Evolutionary conservation across 441 rosid species (phyloP).

Genomic region (Gossypium lobatum): DNA sequence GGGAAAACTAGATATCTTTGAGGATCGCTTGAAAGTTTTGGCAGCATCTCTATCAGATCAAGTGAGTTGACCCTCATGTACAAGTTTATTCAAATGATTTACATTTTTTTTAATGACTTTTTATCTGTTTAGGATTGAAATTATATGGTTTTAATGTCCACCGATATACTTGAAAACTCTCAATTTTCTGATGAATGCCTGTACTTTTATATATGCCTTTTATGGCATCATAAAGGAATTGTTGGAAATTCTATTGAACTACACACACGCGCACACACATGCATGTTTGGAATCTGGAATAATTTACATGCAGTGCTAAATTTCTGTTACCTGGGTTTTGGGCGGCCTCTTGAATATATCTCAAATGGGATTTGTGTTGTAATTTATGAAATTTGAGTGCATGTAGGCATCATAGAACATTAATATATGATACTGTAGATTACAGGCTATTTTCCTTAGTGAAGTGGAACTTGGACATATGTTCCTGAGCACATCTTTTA

Average conservation of each 20-base stretch:
- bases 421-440: background rate
- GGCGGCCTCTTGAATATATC: background rate
- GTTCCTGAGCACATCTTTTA: background rate
- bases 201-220: background rate
- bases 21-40: conserved; percentile 48
- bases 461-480: background rate
- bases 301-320: background rate
- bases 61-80: conserved; percentile 32
- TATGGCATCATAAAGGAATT: background rate
- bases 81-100: background rate
- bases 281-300: background rate
- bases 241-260: background rate
- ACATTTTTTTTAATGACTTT: background rate
- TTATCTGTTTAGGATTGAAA: conserved; percentile 4
- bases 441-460: background rate
- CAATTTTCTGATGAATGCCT: background rate
- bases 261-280: background rate
- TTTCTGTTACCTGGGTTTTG: background rate
- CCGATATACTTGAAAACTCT: background rate
- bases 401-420: background rate
- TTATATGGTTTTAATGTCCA: background rate
- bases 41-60: conserved; percentile 41
- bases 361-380: background rate
- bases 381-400: background rate
- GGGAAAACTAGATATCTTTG: conserved; percentile 41